phyloP scores from a whole-genome alignment of 1,284 basidiomycete species.

The Termitomyces sp. region DNA sequence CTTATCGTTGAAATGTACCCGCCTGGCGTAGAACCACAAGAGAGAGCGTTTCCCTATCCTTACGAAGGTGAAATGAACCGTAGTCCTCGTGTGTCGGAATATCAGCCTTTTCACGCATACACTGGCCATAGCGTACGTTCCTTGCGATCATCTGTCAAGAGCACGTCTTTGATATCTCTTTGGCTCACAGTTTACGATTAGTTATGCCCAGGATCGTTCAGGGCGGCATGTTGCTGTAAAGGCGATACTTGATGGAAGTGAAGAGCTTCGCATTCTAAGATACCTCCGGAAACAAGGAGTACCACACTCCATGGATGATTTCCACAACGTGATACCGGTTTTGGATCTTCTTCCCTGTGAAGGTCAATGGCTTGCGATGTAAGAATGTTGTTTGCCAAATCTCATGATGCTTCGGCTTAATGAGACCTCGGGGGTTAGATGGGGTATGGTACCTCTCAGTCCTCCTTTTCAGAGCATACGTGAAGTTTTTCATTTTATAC shows the following conservation, averaged over 20 bases:
- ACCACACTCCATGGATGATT: neutral
- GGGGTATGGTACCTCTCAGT: neutral
- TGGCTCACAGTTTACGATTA: neutral
- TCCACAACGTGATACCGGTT: neutral
- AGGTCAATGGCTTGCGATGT: slow-evolving; percentile 1
- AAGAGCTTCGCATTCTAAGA: neutral
- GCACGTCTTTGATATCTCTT: neutral
- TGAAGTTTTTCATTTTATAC: neutral
- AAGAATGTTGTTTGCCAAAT: neutral
- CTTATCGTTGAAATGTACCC: neutral
- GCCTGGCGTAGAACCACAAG: neutral
- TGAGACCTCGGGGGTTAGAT: neutral
- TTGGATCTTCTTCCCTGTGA: neutral
- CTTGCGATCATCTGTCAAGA: neutral
- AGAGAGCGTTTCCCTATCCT: too few species aligned
- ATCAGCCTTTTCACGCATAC: neutral
- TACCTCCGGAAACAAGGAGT: neutral
- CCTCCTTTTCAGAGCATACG: neutral
- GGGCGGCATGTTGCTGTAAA: neutral
- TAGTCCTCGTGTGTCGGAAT: neutral
- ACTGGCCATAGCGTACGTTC: neutral
- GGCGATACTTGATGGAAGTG: neutral
- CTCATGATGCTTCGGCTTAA: neutral
- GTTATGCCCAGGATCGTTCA: neutral
- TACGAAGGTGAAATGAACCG: neutral